These are phyloP conservation scores for Suhomyces bribrorum DNA, from an alignment of 1,139 yeast species.

Conservation along the genomic window DNA sequence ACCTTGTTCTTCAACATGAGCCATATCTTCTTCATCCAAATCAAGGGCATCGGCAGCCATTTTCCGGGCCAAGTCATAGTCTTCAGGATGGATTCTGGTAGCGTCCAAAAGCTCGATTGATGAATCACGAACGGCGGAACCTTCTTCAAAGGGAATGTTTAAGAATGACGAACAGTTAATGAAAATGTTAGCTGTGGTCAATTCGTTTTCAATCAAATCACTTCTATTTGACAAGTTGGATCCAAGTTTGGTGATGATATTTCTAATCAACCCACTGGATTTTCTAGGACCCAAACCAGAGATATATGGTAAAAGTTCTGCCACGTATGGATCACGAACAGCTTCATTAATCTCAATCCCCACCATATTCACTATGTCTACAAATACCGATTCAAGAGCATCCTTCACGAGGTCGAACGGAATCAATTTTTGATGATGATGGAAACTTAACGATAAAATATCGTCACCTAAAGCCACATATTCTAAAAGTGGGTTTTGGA, in stretches of 20 bases:
- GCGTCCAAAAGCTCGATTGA: constrained; percentile 83
- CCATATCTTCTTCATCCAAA: constrained; percentile 90
- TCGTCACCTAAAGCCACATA: constrained; percentile 80
- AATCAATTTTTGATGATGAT: constrained; percentile 72
- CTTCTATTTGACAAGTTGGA: constrained; percentile 68
- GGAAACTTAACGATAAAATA: constrained; percentile 68
- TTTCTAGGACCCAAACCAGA: constrained; percentile 96
- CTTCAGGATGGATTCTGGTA: constrained; percentile 97
- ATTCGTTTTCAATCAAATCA: constrained; percentile 77
- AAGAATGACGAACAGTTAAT: constrained; percentile 91
- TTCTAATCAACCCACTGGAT: constrained; percentile 82
- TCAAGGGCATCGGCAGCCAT: constrained; percentile 99
- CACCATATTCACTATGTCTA: constrained; percentile 85
- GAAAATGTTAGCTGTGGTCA: constrained; percentile 78
- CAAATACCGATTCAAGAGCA: constrained; percentile 79
- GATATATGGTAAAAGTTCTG: constrained; percentile 71
- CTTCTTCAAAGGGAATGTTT: constrained; percentile 72
- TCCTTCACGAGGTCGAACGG: constrained; percentile 63
- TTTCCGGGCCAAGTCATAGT: constrained; percentile 90
- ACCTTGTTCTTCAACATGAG: constrained; percentile 72
- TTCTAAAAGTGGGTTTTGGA: constrained; percentile 88
- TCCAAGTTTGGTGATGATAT: constrained; percentile 69
- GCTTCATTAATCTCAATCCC: constrained; percentile 95
- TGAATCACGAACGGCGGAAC: constrained; percentile 49
- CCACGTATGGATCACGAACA: constrained; percentile 69